A percentile compares a stretch with the other conserved stretches of the same genome.
These are phyloP conservation scores for Achaetomiella virescens DNA, from an alignment of 495 filamentous ascomycete species.

Conservation along the genomic window DNA sequence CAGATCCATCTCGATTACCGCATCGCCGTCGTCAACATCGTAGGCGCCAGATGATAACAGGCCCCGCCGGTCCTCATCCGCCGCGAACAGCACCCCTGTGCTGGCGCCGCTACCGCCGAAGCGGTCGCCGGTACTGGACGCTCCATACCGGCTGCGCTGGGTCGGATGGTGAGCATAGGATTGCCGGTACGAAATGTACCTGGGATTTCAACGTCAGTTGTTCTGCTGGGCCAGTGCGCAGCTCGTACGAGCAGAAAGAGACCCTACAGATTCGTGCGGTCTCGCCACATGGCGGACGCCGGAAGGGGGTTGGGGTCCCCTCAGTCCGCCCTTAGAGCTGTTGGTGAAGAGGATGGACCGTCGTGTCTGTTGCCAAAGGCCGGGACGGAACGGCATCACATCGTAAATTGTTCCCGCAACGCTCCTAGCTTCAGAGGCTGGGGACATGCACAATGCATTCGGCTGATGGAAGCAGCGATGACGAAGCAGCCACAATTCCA, in stretches of 20 bases:
- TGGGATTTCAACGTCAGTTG: conserved; percentile 29
- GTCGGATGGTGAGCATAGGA: conserved; percentile 93
- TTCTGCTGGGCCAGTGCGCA: not conserved
- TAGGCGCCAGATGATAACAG: conserved; percentile 74
- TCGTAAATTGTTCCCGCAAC: conserved; percentile 20
- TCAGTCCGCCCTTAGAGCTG: conserved; percentile 23
- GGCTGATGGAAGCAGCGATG: conserved; percentile 5
- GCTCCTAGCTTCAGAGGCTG: conserved; percentile 2
- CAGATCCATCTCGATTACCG: conserved; percentile 96
- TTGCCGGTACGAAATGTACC: conserved; percentile 97
- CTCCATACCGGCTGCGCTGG: conserved; percentile 68
- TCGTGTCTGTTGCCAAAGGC: conserved; percentile 14
- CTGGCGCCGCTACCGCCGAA: conserved; percentile 51
- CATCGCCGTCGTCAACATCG: conserved; percentile 81
- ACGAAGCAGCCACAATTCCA: conserved; percentile 14
- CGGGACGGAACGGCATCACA: conserved; percentile 25
- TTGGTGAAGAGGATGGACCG: conserved; percentile 3
- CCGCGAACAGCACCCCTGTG: conserved; percentile 32
- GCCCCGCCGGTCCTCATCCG: conserved; percentile 69
- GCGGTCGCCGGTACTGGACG: conserved; percentile 56
- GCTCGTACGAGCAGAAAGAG: too few species aligned
- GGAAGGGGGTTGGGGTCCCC: conserved; percentile 35
- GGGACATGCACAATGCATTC: conserved; percentile 11
- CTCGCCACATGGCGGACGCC: conserved; percentile 82
- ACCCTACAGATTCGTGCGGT: conserved; percentile 89